Evolutionary conservation across 257 asterid species (phyloP), one percentile per base, ranked within the genome.

Genomic region (Solanum etuberosum): DNA sequence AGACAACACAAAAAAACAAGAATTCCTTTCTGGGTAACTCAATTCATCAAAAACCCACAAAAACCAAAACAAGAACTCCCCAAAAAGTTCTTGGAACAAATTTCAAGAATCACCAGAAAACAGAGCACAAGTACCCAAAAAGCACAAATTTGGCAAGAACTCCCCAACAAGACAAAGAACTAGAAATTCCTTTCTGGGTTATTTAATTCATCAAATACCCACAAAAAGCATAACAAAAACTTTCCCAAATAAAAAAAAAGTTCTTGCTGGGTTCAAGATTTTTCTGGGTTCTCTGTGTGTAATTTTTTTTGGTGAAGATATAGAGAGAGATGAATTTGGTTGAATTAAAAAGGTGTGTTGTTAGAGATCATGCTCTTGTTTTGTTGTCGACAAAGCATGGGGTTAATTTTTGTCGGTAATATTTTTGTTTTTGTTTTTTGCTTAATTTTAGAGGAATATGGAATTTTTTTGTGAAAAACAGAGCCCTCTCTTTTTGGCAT

Each of bases 361-460:
- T 8, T 13, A 25, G 54, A 42, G 43, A 20, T 34, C 25, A 5
- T 5, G 7, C 7, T 86, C 31, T 86, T 68, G 29, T 25, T 86
- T 71, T 71, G 73, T 86, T 46, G 73, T 86, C 37, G 72, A 86
- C 84, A 71, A 86, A 86, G 57, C 87, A 83, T 72, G 87, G 80
- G 87, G 15, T 73, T 76, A 42, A 78, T 46, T 70, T 73, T 85
- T 85, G 87, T 86, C 84, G 87, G 63, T 48, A 71, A 37, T 21
- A 43, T 70, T 57, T 23, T 59, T 59, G 14, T 16, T 73, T 73
- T 29, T 83, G 29, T 27, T 71, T 38, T 71, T 86, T 68, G 31
- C n/a, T 61, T 46, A 46, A 2, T 86, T 86, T 31, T 43, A 86
- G 84, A 86, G 54, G 87, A 86, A 86, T 77, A 72, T 86, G 87